phyloP scores from a whole-genome alignment of 73 alveolate species.

The Diophrys sp. region DNA sequence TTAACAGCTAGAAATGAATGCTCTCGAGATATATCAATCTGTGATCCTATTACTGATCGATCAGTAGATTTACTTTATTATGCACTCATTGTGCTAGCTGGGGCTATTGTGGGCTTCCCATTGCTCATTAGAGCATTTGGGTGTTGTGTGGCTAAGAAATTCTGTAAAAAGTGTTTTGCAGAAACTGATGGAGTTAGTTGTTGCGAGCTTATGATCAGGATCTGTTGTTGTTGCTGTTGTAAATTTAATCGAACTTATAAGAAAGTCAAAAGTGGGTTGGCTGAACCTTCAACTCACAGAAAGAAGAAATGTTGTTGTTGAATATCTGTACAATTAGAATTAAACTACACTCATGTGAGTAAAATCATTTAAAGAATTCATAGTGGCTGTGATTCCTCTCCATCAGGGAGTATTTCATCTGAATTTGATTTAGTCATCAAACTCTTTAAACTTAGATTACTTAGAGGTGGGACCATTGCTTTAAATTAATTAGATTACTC shows the following conservation, averaged over 20 bases:
- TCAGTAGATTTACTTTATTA: not conserved
- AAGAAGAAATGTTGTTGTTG: constrained; percentile 2
- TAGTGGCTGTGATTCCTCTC: too few species aligned
- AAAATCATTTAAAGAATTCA: too few species aligned
- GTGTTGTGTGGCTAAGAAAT: not conserved
- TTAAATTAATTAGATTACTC: too few species aligned
- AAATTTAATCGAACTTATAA: constrained; percentile 3
- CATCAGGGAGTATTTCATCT: not conserved
- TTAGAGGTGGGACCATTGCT: too few species aligned
- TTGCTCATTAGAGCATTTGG: not conserved
- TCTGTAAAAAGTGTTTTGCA: not conserved
- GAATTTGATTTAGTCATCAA: not conserved
- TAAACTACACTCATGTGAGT: too few species aligned
- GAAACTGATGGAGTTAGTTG: constrained; percentile 4
- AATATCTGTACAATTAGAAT: too few species aligned
- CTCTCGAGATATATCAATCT: constrained; percentile 10
- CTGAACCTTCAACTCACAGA: constrained; percentile 1
- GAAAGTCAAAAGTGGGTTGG: not conserved
- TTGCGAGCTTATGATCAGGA: constrained; percentile 1
- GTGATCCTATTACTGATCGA: constrained; percentile 22
- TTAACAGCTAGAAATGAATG: not conserved
- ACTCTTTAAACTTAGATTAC: not conserved
- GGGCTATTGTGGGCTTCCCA: constrained; percentile 4
- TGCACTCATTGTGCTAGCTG: constrained; percentile 5
- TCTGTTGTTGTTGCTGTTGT: constrained; percentile 5